Evolutionary conservation across 768 basidiomycete genomes (phyloP), one percentile per base, ranked within the genome.

Genomic region (Tricholoma hemisulphureum): DNA sequence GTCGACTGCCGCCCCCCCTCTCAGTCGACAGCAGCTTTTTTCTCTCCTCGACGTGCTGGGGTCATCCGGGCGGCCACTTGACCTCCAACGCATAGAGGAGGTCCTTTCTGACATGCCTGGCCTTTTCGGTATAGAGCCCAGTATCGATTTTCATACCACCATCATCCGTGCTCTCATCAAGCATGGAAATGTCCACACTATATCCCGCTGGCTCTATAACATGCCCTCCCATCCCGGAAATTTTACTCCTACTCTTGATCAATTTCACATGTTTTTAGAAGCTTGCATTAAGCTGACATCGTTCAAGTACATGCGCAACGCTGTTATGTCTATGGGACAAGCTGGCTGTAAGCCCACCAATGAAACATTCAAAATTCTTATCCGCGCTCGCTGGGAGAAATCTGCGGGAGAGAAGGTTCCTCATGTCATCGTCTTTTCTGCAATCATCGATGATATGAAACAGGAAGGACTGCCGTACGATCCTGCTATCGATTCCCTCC

Each of bases 231-330:
- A 79, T 51, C 75, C 83, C 3, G 80, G 79, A 2, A 64, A 76
- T 32, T 60, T 79, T 43, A 67, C 66, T 4, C 84, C 85, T 0
- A 77, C 79, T 21, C 69, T 79, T 34, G 73, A 79, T 20, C 84
- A 85, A 56, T 84, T 84, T 73, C 81, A 87, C 59, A 58, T 77
- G 9, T 77, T 86, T 59, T 70, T 89, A 32, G 73, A 80, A 34
- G 69, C 71, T 11, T 76, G 72, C 59, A 63, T 66, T 9, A 61
- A 69, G 32, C 63, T 71, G n/a, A 64, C 67, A 11, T 59, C 70
- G 1, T 70, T 74, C 58, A 67, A 64, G 26, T 70, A 71, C 58
- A 54, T 77, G 63, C 76, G 71, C 46, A 71, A 70, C 60, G 60
- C 71, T 24, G 65, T 78, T 59, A 65, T 73, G 58, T 62, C 70